A percentile compares a stretch with the other conserved stretches of the same genome.
phyloP scores from a whole-genome alignment of 169 alveolate genomes.

The Plasmodium billcollinsi region DNA sequence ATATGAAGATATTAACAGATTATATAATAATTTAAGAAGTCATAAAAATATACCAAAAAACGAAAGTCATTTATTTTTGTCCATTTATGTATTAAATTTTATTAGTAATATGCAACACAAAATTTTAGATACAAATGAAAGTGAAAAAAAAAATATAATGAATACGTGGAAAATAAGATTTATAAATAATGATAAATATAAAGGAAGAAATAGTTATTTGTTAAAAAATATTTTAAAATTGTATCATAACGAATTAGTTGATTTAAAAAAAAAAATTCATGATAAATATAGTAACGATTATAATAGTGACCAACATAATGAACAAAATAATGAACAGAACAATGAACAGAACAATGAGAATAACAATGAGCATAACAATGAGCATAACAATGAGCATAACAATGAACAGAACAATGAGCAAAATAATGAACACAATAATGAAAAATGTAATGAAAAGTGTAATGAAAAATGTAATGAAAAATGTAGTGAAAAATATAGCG shows the following conservation, averaged over 20 bases:
- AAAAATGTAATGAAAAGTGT: no score
- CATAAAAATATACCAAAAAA: slow-evolving; percentile 39
- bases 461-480: no score
- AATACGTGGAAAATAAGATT: slow-evolving; percentile 68
- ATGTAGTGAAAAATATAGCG: no score
- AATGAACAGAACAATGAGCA: no score
- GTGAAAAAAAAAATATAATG: neutral
- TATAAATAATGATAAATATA: slow-evolving; percentile 41
- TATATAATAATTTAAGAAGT: slow-evolving; percentile 21
- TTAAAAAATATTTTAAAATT: slow-evolving; percentile 40
- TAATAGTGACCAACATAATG: neutral
- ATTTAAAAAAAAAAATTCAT: slow-evolving; percentile 22
- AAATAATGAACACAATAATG: no score
- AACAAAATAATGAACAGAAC: neutral
- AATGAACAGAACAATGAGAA: neutral
- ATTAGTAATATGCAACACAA: slow-evolving; percentile 48
- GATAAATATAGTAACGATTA: neutral
- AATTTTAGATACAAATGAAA: slow-evolving; percentile 5
- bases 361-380: no score
- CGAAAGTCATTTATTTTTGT: slow-evolving; percentile 22
- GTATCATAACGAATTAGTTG: slow-evolving; percentile 46
- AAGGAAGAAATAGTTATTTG: slow-evolving; percentile 62
- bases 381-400: no score
- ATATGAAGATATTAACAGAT: slow-evolving; percentile 42
- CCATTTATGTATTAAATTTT: slow-evolving; percentile 48